Base-by-base conservation (phyloP, 2,329 filamentous ascomycete genomes). In the Colletotrichum navitas region DNA sequence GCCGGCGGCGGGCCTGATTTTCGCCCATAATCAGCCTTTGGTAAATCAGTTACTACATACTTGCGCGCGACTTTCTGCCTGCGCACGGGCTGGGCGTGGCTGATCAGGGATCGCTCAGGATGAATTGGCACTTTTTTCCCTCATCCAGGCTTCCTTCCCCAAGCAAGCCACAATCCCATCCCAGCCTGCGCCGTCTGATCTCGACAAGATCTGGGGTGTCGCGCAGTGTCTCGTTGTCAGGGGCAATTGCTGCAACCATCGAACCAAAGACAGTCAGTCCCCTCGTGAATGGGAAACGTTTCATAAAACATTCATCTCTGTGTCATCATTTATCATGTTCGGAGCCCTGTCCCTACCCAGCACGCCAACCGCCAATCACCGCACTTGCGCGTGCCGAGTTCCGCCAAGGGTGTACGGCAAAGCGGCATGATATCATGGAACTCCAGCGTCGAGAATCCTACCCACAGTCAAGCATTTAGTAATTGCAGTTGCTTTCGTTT, bases 241-340 rank as follows among this genome's bases (percentile, higher is more conserved):
- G 54, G 65, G 63, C 49, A 39, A 41, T 58, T 39, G n/a, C 49
- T 39, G 63, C 63, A 36, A 54, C 60, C 32, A 59, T 63, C 51
- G 43, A 58, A 41, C 34, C 34, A 18, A 52, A 34, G 32, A 45
- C 18, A 34, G 21, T 39, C 18, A 34, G 21, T 39, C 49, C 39
- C 26, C 55, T 63, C 56, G 60, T 60, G 65, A 72, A 69, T 54
- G 65, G 65, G 39, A 55, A 69, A 60, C 52, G 69, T 72, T 72
- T 72, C 69, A 72, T 39, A 71, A 52, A 69, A 59, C 65, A 68
- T 60, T 71, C 68, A 72, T 61, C 68, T 63, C 52, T 68, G 68
- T 72, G 69, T 69, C 65, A 72, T 72, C 59, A 60, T 34, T 69
- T 60, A 69, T 72, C 59, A 60, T 34, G 36, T 60, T 47, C 16